Evolutionary conservation across 75 land plant species (phyloP).

Genomic region (Pinus albicaulis): DNA sequence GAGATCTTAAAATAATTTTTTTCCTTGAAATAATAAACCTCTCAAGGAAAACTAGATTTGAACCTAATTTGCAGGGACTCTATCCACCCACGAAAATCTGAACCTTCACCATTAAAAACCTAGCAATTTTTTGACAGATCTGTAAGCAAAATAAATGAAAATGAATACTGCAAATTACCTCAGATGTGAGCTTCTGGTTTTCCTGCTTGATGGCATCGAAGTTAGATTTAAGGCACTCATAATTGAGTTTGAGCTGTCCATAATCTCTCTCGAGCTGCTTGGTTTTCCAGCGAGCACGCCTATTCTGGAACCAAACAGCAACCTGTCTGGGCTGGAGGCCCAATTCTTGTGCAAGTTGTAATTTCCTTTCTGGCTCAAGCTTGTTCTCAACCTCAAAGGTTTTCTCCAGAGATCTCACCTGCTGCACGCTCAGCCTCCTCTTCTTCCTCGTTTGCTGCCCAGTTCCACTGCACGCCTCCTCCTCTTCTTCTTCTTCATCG

Average conservation of each 20-base stretch:
- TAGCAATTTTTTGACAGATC: too few species aligned
- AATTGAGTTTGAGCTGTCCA: constrained; percentile 27
- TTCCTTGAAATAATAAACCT: too few species aligned
- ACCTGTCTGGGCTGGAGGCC: constrained; percentile 39
- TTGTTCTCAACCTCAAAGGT: constrained; percentile 8
- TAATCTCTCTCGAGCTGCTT: constrained; percentile 24
- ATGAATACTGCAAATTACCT: neutral
- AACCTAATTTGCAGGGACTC: too few species aligned
- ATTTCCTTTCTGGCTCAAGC: constrained; percentile 6
- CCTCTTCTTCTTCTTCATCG: neutral
- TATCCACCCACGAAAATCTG: too few species aligned
- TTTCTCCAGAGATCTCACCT: constrained; percentile 6
- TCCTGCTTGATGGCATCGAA: neutral
- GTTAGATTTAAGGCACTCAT: constrained; percentile 10
- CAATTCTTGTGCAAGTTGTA: constrained; percentile 23
- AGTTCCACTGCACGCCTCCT: neutral
- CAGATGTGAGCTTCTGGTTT: neutral
- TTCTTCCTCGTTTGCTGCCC: neutral
- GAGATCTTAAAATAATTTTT: too few species aligned
- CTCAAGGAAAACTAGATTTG: too few species aligned
- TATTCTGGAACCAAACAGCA: constrained; percentile 42
- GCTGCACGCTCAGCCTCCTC: neutral
- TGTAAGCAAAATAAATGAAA: too few species aligned
- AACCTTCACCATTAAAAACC: too few species aligned
- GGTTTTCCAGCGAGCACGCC: constrained; percentile 28